phyloP scores from a whole-genome alignment of 305 asterid genomes.

The Nicotiana rustica region DNA sequence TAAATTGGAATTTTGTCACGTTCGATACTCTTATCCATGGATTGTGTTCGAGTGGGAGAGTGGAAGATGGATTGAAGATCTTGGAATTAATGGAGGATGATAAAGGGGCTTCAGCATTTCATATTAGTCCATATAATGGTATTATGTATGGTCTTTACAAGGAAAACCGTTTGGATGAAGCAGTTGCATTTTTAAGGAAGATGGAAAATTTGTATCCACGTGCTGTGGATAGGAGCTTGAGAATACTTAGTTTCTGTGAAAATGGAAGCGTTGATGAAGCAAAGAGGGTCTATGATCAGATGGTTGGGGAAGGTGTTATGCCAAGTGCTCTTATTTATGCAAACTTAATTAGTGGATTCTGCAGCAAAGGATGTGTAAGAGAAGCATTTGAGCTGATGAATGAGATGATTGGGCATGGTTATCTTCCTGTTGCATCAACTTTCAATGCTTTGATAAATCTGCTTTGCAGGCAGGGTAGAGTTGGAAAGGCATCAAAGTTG shows the following conservation, averaged over 20 bases:
- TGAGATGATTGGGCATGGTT: conserved; percentile 61
- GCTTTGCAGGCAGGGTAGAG: conserved; percentile 65
- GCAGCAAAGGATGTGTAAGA: conserved; percentile 57
- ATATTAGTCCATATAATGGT: conserved; percentile 73
- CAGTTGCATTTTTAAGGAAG: conserved; percentile 59
- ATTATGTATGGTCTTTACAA: conserved; percentile 72
- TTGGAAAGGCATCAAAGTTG: conserved; percentile 55
- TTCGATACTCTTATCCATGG: conserved; percentile 69
- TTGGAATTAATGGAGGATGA: conserved; percentile 66
- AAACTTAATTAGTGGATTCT: conserved; percentile 52
- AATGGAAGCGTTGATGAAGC: conserved; percentile 54
- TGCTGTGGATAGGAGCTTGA: conserved; percentile 53
- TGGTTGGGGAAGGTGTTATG: conserved; percentile 57
- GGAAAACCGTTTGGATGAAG: conserved; percentile 54
- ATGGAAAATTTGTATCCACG: conserved; percentile 68
- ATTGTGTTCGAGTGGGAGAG: conserved; percentile 64
- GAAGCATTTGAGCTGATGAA: conserved; percentile 67
- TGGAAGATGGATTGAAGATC: conserved; percentile 61
- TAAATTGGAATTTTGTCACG: conserved; percentile 61
- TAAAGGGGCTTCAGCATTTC: conserved; percentile 41
- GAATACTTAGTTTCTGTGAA: conserved; percentile 52
- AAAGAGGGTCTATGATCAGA: conserved; percentile 53
- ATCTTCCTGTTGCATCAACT: conserved; percentile 61
- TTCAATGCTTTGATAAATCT: conserved; percentile 56
- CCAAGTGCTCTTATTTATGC: conserved; percentile 72